Conservation (phyloP, 2,329 filamentous ascomycete genomes). For the Arthroderma uncinatum region DNA sequence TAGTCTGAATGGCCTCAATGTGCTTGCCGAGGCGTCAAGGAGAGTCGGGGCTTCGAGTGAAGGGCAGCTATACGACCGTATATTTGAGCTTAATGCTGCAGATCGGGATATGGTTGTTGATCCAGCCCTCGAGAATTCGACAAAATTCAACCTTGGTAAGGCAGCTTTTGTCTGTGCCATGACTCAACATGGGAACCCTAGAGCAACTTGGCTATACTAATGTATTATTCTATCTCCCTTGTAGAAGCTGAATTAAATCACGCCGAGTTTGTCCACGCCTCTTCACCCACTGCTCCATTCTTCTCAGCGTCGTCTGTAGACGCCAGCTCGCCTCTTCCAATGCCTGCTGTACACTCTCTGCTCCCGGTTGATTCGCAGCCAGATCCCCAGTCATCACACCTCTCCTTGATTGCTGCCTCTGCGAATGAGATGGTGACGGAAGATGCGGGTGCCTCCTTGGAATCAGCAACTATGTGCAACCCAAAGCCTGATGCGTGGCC, state of each 20-base stretch:
- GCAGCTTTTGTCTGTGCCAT: background rate
- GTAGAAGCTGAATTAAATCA: conserved; percentile 2
- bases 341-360: background rate
- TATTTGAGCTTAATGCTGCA: conserved; percentile 18
- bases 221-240: background rate
- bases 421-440: conserved; percentile 38
- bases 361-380: conserved; percentile 5
- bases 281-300: conserved; percentile 4
- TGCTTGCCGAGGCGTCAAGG: conserved; percentile 76
- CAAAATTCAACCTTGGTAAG: conserved; percentile 9
- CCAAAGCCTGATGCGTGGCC: conserved; percentile 14
- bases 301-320: conserved; percentile 7
- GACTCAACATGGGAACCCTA: background rate
- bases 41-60: conserved; percentile 52
- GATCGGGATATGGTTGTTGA: conserved; percentile 30
- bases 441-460: conserved; percentile 22
- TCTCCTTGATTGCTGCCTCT: conserved; percentile 38
- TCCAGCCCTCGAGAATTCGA: conserved; percentile 29
- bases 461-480: conserved; percentile 22
- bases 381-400: conserved; percentile 30
- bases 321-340: conserved; percentile 1
- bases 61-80: conserved; percentile 33
- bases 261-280: conserved; percentile 1
- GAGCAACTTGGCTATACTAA: background rate
- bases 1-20: conserved; percentile 71